A percentile compares a stretch with the other conserved stretches of the same genome.
Evolutionary conservation across 1,284 basidiomycete genomes (phyloP).

Genomic region (Apiotrichum montevideense): DNA sequence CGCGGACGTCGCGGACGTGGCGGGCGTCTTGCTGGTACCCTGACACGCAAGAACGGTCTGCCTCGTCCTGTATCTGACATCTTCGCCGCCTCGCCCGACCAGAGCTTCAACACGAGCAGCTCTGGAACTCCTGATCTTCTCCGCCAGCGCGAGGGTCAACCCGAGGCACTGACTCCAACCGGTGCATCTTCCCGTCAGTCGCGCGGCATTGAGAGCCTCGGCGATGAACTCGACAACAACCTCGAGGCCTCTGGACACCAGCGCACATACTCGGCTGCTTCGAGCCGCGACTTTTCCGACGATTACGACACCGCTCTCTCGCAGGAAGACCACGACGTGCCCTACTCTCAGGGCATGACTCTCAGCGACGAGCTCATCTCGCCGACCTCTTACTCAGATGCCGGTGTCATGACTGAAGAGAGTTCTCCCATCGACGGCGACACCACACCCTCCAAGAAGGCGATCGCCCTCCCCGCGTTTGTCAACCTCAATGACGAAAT

Average conservation of each 20-base stretch:
- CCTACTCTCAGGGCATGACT: slow-evolving; percentile 15
- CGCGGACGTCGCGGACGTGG: slow-evolving; percentile 36
- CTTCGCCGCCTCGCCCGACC: slow-evolving; percentile 19
- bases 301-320: slow-evolving; percentile 4
- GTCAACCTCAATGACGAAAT: slow-evolving; percentile 16
- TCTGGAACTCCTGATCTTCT: slow-evolving; percentile 43
- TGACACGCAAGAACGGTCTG: slow-evolving; percentile 33
- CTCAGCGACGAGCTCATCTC: slow-evolving; percentile 37
- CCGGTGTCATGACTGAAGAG: slow-evolving; percentile 34
- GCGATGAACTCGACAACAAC: slow-evolving; percentile 14
- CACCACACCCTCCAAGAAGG: slow-evolving; percentile 33
- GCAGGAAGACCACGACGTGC: slow-evolving; percentile 3
- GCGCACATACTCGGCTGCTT: slow-evolving; percentile 2
- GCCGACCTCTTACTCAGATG: slow-evolving; percentile 25
- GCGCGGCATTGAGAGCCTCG: slow-evolving; percentile 12
- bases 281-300: neutral
- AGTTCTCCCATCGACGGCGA: slow-evolving; percentile 18
- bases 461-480: slow-evolving; percentile 27
- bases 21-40: slow-evolving; percentile 30
- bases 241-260: neutral
- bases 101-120: slow-evolving; percentile 34
- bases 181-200: neutral
- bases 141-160: slow-evolving; percentile 19
- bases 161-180: slow-evolving; percentile 13
- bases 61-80: slow-evolving; percentile 22